Evolutionary conservation across 164 flowering plant species (phyloP).

Genomic region (Pachysandra terminalis): DNA sequence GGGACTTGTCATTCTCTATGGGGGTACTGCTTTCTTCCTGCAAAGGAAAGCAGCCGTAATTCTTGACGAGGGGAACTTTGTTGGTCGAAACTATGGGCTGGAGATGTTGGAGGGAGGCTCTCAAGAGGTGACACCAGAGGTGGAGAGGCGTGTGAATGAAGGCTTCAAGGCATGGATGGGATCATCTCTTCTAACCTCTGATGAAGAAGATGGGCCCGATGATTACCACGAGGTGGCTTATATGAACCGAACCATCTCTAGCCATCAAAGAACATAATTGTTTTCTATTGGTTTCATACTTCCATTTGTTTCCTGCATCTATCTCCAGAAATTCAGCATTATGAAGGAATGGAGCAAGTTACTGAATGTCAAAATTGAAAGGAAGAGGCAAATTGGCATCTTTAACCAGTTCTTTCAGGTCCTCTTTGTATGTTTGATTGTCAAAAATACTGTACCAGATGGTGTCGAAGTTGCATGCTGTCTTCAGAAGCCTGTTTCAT

Average conservation of each 20-base stretch:
- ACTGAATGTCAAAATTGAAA: too few species aligned
- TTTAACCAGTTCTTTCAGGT: too few species aligned
- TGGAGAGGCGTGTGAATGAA: constrained; percentile 82
- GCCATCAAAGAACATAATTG: constrained; percentile 38
- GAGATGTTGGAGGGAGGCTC: constrained; percentile 83
- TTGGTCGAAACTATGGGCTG: constrained; percentile 57
- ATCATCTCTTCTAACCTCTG: constrained; percentile 81
- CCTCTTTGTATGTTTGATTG: too few species aligned
- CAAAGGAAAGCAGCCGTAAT: constrained; percentile 74
- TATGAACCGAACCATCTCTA: constrained; percentile 26
- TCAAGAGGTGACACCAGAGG: constrained; percentile 60
- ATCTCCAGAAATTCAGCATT: background rate
- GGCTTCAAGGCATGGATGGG: constrained; percentile 98
- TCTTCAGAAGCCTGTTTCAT: too few species aligned
- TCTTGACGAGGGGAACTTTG: constrained; percentile 63
- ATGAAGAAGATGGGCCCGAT: constrained; percentile 82
- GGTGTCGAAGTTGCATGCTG: too few species aligned
- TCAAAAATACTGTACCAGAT: too few species aligned
- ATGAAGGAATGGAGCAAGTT: background rate
- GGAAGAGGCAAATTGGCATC: too few species aligned
- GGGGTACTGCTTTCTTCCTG: constrained; percentile 71
- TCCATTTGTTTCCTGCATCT: background rate
- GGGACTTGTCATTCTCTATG: constrained; percentile 74
- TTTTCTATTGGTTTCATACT: background rate
- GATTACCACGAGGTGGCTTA: constrained; percentile 41